Evolutionary conservation across 2,329 filamentous ascomycete species (phyloP), one percentile per base, ranked within the genome.

Genomic region (Colletotrichum phormii): DNA sequence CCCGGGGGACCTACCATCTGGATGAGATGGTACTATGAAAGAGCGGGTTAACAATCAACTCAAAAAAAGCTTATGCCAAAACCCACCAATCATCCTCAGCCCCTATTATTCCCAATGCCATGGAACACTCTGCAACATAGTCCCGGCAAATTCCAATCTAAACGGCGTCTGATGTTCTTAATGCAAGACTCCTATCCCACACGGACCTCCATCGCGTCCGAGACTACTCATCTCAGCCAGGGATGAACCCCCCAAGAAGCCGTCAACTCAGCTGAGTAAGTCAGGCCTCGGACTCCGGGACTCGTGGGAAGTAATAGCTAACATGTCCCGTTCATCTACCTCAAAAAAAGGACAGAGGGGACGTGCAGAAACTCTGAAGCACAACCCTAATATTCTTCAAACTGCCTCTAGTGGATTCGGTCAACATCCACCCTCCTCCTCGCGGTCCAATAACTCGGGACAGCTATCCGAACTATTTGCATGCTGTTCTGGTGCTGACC

Each of bases 361-460:
- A 37, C 37, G 53, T 60, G 35, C 58, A 22, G 29, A 13, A 18
- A 24, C 15, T 49, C 55, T 58, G 55, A 53, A 9, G 11, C 60
- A 53, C 26, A 46, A 13, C 26, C 57, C n/a, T 59, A 35, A 53
- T 64, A 24, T 69, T 26, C 51, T 64, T 64, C 67, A 69, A 69
- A 64, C 60, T 1, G 13, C 31, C 33, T 15, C 33, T 26, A 7
- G 46, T 55, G 49, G 49, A 4, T 18, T 49, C 15, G 4, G 33
- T 11, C 33, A 22, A 37, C 1, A 60, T n/a, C 57, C 13, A 24
- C 22, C 6, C 42, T 4, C 7, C 18, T 49, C 13, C 15, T 11
- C 42, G 8, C 18, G 6, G 15, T 42, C 37, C n/a, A 31, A 49
- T 37, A 26, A 2, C 33, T 64, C 29, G 67, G 60, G 4, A 46